Conservation (phyloP, 129 eudicot genomes). For the Cynara cardunculus region DNA sequence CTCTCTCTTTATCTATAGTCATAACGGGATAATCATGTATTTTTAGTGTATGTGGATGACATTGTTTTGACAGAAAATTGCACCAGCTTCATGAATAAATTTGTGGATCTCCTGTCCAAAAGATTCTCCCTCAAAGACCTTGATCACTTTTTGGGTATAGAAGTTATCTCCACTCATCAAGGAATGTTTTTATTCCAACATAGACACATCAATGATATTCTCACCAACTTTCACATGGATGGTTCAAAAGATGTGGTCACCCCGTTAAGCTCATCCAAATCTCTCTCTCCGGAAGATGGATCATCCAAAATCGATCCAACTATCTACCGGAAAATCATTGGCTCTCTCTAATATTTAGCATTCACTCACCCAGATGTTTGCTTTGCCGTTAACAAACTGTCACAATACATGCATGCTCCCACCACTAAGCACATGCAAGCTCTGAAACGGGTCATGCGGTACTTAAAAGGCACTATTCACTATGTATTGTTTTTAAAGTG, state of each 20-base stretch:
- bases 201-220: too few relatives aligned
- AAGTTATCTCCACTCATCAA: background rate
- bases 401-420: too few relatives aligned
- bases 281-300: background rate
- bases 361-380: too few relatives aligned
- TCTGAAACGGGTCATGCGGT: too few relatives aligned
- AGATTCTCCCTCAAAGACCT: background rate
- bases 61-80: background rate
- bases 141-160: background rate
- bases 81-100: background rate
- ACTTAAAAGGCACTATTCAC: background rate
- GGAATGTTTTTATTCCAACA: background rate
- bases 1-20: slow-evolving; percentile 6
- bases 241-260: too few relatives aligned
- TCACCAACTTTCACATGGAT: too few relatives aligned
- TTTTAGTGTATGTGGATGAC: background rate
- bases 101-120: background rate
- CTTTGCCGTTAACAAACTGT: too few relatives aligned
- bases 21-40: background rate
- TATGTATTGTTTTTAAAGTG: background rate
- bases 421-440: too few relatives aligned
- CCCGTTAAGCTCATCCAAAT: background rate
- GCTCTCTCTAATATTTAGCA: background rate
- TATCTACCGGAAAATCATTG: background rate
- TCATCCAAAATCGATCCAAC: background rate